Conservation (phyloP, 352 stramenopile species). For the Globisporangium lucens region DNA sequence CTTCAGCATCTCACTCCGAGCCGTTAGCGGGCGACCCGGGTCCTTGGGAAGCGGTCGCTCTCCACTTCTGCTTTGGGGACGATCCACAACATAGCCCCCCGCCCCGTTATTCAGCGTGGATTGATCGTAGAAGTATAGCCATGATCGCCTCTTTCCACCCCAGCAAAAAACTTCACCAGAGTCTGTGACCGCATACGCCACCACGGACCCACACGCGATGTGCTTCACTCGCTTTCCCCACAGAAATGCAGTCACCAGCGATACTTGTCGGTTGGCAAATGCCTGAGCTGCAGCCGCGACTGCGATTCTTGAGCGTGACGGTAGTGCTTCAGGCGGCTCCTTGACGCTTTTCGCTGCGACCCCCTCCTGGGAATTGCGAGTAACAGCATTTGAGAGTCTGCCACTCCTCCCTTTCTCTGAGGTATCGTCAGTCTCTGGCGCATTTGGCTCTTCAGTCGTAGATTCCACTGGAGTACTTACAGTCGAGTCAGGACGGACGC, state of each 20-base stretch:
- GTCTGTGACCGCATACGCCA: constrained; percentile 69
- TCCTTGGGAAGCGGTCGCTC: not conserved
- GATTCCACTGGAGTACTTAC: not conserved
- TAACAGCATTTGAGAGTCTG: not conserved
- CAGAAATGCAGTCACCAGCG: constrained; percentile 62
- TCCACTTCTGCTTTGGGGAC: not conserved
- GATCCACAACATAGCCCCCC: not conserved
- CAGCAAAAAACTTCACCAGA: constrained; percentile 72
- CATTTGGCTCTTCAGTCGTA: not conserved
- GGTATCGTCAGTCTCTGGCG: not conserved
- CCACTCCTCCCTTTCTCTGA: not conserved
- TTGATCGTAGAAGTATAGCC: constrained; percentile 72
- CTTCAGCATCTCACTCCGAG: constrained; percentile 65
- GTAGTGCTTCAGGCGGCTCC: not conserved
- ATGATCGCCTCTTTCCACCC: constrained; percentile 65
- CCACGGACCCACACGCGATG: constrained; percentile 42
- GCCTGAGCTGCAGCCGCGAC: constrained; percentile 37
- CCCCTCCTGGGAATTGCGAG: not conserved
- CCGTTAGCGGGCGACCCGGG: constrained; percentile 31
- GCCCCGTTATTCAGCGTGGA: constrained; percentile 16
- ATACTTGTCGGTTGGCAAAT: constrained; percentile 54
- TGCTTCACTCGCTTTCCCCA: constrained; percentile 66
- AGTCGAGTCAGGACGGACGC: constrained; percentile 35
- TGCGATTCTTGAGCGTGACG: constrained; percentile 33
- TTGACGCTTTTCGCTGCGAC: not conserved